A percentile compares a stretch with the other conserved stretches of the same genome.
Evolutionary conservation across 768 basidiomycete genomes (phyloP).

Genomic region (Lactarius pseudohatsudake): DNA sequence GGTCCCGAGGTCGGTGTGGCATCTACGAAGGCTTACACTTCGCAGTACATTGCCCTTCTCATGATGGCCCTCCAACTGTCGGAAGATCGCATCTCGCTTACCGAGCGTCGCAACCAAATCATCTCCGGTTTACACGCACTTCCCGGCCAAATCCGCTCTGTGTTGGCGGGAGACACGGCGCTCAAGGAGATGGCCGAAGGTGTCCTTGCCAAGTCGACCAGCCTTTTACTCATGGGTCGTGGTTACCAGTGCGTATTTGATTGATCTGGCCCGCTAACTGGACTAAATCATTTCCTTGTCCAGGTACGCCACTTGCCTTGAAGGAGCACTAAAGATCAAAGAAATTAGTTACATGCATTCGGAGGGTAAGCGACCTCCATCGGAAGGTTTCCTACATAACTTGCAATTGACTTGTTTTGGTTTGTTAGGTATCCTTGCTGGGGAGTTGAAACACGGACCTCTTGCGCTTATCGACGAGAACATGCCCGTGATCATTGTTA

Average conservation of each 20-base stretch:
- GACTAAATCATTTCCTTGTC: constrained; percentile 16
- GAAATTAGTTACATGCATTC: constrained; percentile 95
- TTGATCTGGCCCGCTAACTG: constrained; percentile 1
- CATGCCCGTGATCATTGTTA: constrained; percentile 98
- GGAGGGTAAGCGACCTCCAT: constrained; percentile 48
- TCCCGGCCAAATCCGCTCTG: constrained; percentile 82
- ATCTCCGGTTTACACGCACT: constrained; percentile 91
- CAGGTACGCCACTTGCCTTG: constrained; percentile 93
- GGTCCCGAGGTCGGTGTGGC: constrained; percentile 99
- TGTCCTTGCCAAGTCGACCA: constrained; percentile 74
- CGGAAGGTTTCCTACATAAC: background rate
- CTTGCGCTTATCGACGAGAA: constrained; percentile 98
- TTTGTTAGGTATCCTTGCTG: constrained; percentile 82
- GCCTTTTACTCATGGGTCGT: constrained; percentile 93
- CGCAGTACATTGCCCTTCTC: constrained; percentile 96
- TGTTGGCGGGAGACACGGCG: constrained; percentile 73
- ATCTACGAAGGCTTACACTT: constrained; percentile 98
- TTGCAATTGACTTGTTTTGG: background rate
- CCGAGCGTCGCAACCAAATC: constrained; percentile 86
- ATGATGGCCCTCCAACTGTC: constrained; percentile 99
- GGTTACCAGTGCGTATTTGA: constrained; percentile 80
- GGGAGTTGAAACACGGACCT: constrained; percentile 98
- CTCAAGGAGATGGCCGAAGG: constrained; percentile 84
- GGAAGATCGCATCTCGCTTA: constrained; percentile 94
- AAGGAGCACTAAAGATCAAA: constrained; percentile 99